These are phyloP conservation scores for Brettanomyces sp. DNA, from an alignment of 805 yeast genomes.

Conservation along the genomic window DNA sequence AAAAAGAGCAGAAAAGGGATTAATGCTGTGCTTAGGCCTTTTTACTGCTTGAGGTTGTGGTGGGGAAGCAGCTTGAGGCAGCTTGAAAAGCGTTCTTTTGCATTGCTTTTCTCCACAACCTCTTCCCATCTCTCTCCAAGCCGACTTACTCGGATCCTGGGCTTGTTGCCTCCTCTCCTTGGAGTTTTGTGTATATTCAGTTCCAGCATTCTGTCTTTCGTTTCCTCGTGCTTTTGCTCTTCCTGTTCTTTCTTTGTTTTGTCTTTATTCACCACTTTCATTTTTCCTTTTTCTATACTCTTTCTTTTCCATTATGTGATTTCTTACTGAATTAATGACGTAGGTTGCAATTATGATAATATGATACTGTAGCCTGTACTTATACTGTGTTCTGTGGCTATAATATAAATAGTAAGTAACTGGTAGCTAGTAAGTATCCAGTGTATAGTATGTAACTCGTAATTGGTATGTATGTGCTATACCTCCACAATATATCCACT, in stretches of 20 bases:
- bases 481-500: too few relatives aligned
- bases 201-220: not conserved
- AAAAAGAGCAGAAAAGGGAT: not conserved
- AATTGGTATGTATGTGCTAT: too few relatives aligned
- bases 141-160: not conserved
- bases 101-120: too few relatives aligned
- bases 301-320: not conserved
- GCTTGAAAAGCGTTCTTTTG: too few relatives aligned
- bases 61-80: too few relatives aligned
- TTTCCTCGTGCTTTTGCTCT: not conserved
- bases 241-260: slow-evolving; percentile 1
- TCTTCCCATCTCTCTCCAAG: too few relatives aligned
- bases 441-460: too few relatives aligned
- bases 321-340: not conserved
- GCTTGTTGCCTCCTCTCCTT: not conserved
- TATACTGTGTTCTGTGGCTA: not conserved
- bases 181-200: not conserved
- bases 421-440: too few relatives aligned
- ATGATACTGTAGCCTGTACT: not conserved
- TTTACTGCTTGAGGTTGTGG: not conserved
- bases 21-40: not conserved
- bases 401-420: too few relatives aligned
- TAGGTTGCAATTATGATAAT: not conserved
- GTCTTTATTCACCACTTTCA: not conserved
- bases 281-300: not conserved